These are phyloP conservation scores for Malus domestica DNA, from an alignment of 306 rosid genomes.

Conservation along the genomic window ASM211411v1 NC_041802.1:19430001-19430500, in stretches of 20 bases:
- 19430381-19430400: constrained; percentile 50
- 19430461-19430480: constrained; percentile 5
- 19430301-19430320: constrained; percentile 70
- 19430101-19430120: constrained; percentile 49
- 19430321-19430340: constrained; percentile 65
- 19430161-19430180: constrained; percentile 69
- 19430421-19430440: constrained; percentile 47
- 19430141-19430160: constrained; percentile 60
- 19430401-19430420: constrained; percentile 56
- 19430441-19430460: constrained; percentile 57
- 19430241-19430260: constrained; percentile 54
- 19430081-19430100: constrained; percentile 76
- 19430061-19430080: constrained; percentile 55
- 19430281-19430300: constrained; percentile 36
- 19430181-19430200: constrained; percentile 59
- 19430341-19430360: constrained; percentile 33
- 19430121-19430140: constrained; percentile 53
- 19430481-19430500: constrained; percentile 42
- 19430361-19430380: constrained; percentile 42
- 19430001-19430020: constrained; percentile 56
- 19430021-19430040: constrained; percentile 71
- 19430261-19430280: constrained; percentile 61
- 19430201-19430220: constrained; percentile 73
- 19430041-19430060: constrained; percentile 57
- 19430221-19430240: constrained; percentile 48